A percentile compares a stretch with the other conserved stretches of the same genome.
Evolutionary conservation across 306 rosid genomes (phyloP).

Genomic region (Quercus robur): DNA sequence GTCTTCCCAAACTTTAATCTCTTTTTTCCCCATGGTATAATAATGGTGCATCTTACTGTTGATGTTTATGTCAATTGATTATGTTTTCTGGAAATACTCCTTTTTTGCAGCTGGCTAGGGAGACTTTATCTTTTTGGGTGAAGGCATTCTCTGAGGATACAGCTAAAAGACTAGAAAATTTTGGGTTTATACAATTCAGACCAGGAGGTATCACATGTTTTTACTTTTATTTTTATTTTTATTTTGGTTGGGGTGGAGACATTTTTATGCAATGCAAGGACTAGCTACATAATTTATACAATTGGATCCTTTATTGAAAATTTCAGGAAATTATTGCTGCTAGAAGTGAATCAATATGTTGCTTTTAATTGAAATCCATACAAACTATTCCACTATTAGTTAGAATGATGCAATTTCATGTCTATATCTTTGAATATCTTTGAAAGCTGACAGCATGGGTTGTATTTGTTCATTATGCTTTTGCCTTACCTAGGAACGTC

Average conservation of each 20-base stretch:
- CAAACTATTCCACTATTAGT: slow-evolving; percentile 1
- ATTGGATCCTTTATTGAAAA: neutral
- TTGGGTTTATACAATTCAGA: slow-evolving; percentile 98
- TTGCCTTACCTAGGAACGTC: neutral
- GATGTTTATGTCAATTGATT: neutral
- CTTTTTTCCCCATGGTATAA: neutral
- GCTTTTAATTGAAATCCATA: neutral
- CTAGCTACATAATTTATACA: slow-evolving; percentile 2
- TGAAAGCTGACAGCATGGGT: neutral
- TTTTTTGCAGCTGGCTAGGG: slow-evolving; percentile 86
- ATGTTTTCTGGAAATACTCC: slow-evolving; percentile 6
- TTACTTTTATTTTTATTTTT: slow-evolving; percentile 1
- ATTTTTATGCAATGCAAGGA: slow-evolving; percentile 8
- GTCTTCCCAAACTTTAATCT: neutral
- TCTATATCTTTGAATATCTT: neutral
- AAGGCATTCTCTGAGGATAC: slow-evolving; percentile 99
- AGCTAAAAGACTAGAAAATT: slow-evolving; percentile 95
- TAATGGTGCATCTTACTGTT: neutral
- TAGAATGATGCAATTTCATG: neutral
- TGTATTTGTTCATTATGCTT: slow-evolving; percentile 3
- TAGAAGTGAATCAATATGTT: neutral
- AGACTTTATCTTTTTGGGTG: slow-evolving; percentile 97
- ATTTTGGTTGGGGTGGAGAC: neutral
- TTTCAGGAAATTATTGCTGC: neutral
- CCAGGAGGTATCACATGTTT: slow-evolving; percentile 78